Evolutionary conservation across 306 rosid species (phyloP).

Genomic region (Corylus heterophylla): DNA sequence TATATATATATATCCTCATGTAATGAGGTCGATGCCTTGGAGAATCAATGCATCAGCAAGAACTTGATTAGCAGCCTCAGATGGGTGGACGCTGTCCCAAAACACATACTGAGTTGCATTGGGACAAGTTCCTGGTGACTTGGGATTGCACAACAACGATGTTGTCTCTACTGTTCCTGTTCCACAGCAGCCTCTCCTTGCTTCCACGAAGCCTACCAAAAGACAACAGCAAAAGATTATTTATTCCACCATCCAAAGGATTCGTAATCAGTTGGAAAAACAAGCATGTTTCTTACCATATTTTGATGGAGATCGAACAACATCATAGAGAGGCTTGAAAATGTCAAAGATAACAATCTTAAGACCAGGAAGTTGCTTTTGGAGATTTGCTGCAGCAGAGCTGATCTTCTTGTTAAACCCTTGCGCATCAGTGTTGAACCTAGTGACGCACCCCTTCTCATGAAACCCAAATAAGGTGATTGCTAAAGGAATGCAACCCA

Average conservation of each 20-base stretch:
- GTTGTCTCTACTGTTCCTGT: constrained; percentile 77
- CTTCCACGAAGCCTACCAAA: constrained; percentile 67
- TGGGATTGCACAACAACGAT: constrained; percentile 69
- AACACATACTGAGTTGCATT: constrained; percentile 91
- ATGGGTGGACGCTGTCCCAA: constrained; percentile 95
- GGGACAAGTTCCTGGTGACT: constrained; percentile 78
- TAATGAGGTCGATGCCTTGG: constrained; percentile 71
- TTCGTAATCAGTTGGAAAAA: background rate
- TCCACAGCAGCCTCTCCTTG: constrained; percentile 93
- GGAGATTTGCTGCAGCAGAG: constrained; percentile 63
- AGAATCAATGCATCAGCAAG: constrained; percentile 71
- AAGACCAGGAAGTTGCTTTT: constrained; percentile 75
- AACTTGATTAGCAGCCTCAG: constrained; percentile 82
- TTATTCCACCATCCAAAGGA: background rate
- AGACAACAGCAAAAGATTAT: background rate
- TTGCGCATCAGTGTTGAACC: constrained; percentile 71
- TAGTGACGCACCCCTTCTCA: constrained; percentile 65
- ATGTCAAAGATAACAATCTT: constrained; percentile 76
- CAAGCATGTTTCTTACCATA: constrained; percentile 45
- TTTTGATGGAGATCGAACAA: constrained; percentile 70
- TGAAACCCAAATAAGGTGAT: constrained; percentile 64
- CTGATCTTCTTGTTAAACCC: constrained; percentile 71
- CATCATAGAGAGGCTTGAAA: constrained; percentile 71
- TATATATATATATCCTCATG: constrained; percentile 32
- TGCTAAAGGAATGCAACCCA: constrained; percentile 88